These are phyloP conservation scores for Fusarium verrucosum DNA, from an alignment of 2,329 filamentous ascomycete genomes.

Conservation along the genomic window DNA sequence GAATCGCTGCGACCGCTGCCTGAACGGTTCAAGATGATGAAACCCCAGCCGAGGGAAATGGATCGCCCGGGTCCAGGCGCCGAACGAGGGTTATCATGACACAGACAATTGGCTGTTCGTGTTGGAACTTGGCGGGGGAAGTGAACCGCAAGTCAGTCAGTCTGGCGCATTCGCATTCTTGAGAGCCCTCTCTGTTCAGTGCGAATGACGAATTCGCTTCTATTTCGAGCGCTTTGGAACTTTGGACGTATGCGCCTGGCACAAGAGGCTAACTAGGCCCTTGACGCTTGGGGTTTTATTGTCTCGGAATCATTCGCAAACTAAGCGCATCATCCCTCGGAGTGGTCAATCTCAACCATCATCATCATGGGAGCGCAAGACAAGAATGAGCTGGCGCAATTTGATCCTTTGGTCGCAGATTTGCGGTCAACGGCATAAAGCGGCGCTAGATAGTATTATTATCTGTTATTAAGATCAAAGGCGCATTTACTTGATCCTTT, in stretches of 20 bases:
- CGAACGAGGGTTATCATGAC: conserved; percentile 32
- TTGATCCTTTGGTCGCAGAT: neutral
- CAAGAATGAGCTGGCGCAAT: conserved; percentile 14
- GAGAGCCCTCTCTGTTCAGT: neutral
- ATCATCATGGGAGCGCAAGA: conserved; percentile 10
- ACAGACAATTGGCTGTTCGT: conserved; percentile 17
- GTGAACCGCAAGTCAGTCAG: neutral
- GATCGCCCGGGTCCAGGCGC: conserved; percentile 35
- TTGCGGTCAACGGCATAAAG: conserved; percentile 8
- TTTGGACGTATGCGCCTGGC: conserved; percentile 10
- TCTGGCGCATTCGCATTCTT: conserved; percentile 5
- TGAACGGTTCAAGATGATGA: conserved; percentile 39
- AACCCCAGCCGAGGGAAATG: conserved; percentile 37
- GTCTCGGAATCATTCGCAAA: conserved; percentile 26
- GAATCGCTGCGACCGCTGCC: conserved; percentile 31
- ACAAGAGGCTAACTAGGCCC: conserved; percentile 11
- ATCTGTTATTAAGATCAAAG: neutral
- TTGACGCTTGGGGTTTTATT: conserved; percentile 20
- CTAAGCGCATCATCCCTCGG: conserved; percentile 31
- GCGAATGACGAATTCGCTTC: neutral
- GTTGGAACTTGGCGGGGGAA: neutral
- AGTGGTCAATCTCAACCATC: neutral
- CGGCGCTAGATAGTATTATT: neutral
- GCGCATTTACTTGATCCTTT: neutral
- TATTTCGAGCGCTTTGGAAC: conserved; percentile 7